A percentile compares a stretch with the other conserved stretches of the same genome.
Evolutionary conservation across 1,284 basidiomycete species (phyloP).

Genomic region (Chondrostereum purpureum): DNA sequence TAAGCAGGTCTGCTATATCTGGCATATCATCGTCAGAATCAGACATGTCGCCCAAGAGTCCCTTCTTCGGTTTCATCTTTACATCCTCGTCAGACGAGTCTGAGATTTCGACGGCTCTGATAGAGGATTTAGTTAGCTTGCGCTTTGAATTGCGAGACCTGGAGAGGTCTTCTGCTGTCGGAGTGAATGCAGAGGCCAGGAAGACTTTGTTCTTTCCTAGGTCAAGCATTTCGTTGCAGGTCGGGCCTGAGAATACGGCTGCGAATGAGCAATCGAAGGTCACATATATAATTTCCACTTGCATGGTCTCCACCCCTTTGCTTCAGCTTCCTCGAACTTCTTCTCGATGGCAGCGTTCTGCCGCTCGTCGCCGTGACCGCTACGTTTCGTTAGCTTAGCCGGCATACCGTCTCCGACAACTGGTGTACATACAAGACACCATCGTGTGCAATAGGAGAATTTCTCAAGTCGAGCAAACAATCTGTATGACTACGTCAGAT

Average conservation of each 20-base stretch:
- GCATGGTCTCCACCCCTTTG: constrained; percentile 57
- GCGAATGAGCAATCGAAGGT: neutral
- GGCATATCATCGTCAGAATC: constrained; percentile 47
- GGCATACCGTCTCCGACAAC: neutral
- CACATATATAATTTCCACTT: constrained; percentile 15
- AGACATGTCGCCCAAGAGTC: constrained; percentile 23
- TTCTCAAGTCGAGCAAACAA: constrained; percentile 43
- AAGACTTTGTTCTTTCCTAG: constrained; percentile 43
- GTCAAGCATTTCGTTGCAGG: constrained; percentile 52
- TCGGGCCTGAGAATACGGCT: constrained; percentile 35
- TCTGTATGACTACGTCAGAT: constrained; percentile 25
- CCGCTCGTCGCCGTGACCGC: constrained; percentile 47
- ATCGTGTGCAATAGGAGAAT: constrained; percentile 44
- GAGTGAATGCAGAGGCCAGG: constrained; percentile 50
- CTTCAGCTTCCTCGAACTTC: constrained; percentile 45
- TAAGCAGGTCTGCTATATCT: constrained; percentile 29
- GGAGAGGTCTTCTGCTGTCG: constrained; percentile 36
- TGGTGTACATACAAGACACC: constrained; percentile 45
- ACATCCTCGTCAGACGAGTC: constrained; percentile 15
- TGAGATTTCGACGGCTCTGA: constrained; percentile 10
- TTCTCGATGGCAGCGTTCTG: constrained; percentile 49
- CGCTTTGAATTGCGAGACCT: constrained; percentile 21
- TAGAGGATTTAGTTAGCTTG: neutral
- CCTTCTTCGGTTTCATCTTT: constrained; percentile 16
- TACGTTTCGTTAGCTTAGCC: constrained; percentile 17